phyloP scores from a whole-genome alignment of 768 basidiomycete species.

The Suillus subaureus region DNA sequence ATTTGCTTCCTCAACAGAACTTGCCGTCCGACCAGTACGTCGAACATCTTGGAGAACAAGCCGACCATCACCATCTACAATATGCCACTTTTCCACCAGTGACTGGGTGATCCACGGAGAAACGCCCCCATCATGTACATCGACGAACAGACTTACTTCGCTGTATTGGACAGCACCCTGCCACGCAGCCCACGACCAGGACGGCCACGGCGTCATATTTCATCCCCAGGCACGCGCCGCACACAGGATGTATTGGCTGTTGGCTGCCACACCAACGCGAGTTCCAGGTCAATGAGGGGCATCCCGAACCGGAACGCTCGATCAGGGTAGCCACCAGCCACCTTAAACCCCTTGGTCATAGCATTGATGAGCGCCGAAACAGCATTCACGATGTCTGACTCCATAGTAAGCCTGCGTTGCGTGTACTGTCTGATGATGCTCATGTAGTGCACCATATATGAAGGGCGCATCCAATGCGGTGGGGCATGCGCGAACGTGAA shows the following conservation, averaged over 20 bases:
- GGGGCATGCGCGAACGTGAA: neutral
- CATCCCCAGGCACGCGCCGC: constrained; percentile 11
- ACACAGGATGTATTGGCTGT: constrained; percentile 12
- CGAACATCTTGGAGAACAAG: constrained; percentile 17
- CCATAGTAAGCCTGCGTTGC: neutral
- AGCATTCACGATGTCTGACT: neutral
- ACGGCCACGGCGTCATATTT: constrained; percentile 16
- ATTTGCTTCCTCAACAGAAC: neutral
- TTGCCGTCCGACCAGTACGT: neutral
- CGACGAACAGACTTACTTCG: neutral
- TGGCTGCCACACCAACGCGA: constrained; percentile 26
- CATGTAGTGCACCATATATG: neutral
- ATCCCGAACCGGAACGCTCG: neutral
- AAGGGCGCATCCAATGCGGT: neutral
- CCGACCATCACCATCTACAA: constrained; percentile 16
- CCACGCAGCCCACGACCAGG: constrained; percentile 32
- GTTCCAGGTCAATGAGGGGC: constrained; percentile 13
- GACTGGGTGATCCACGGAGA: constrained; percentile 15
- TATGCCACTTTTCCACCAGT: constrained; percentile 19
- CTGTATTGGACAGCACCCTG: constrained; percentile 19
- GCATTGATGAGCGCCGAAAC: neutral
- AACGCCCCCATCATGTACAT: neutral
- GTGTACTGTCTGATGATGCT: neutral
- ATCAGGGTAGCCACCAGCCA: neutral
- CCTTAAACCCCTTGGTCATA: neutral